Evolutionary conservation across 805 yeast species (phyloP).

Genomic region (Clavispora vitiphila): DNA sequence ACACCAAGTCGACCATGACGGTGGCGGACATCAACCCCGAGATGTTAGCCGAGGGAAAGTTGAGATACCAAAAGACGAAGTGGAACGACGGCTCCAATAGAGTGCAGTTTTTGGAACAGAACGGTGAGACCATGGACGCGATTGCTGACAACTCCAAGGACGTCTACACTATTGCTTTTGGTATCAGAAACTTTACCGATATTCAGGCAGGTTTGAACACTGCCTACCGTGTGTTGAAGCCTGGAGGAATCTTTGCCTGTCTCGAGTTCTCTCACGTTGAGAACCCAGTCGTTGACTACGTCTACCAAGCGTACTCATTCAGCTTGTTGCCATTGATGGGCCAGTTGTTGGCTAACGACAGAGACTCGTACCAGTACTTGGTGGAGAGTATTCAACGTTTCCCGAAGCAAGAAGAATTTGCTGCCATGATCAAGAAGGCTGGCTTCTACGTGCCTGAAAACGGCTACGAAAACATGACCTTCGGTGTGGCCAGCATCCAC

Average conservation of each 20-base stretch:
- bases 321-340: constrained; percentile 90
- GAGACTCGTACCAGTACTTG: constrained; percentile 92
- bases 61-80: constrained; percentile 56
- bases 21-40: constrained; percentile 94
- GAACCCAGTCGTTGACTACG: constrained; percentile 65
- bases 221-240: constrained; percentile 93
- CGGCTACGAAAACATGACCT: constrained; percentile 91
- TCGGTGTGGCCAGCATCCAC: constrained; percentile 94
- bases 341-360: constrained; percentile 89
- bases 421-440: constrained; percentile 87
- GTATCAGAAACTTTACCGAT: constrained; percentile 93
- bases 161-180: constrained; percentile 93
- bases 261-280: constrained; percentile 91
- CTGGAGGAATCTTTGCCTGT: constrained; percentile 97
- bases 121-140: constrained; percentile 83
- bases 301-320: constrained; percentile 86
- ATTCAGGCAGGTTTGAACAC: constrained; percentile 90
- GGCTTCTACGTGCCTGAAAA: constrained; percentile 83
- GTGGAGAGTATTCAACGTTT: constrained; percentile 91
- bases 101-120: constrained; percentile 79
- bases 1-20: constrained; percentile 73
- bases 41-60: constrained; percentile 90
- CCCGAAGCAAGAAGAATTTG: constrained; percentile 89
- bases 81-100: constrained; percentile 61
- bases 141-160: constrained; percentile 87